Percentiles rank a stretch among this genome's conserved stretches.
These are phyloP conservation scores for Bassia scoparia DNA, from an alignment of 148 eudicot genomes.

Conservation along the genomic window DNA sequence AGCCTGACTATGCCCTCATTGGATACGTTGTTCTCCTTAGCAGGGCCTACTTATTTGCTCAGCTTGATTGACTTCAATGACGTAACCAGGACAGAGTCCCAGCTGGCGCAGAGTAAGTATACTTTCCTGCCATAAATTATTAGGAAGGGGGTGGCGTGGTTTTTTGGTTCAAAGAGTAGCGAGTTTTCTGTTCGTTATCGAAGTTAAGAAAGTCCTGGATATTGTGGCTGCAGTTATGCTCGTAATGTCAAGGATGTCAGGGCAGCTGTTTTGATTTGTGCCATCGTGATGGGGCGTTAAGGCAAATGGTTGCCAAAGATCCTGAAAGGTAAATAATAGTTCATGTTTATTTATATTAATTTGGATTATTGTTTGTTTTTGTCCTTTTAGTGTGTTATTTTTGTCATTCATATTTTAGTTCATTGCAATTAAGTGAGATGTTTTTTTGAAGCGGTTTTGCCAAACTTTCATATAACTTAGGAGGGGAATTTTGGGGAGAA, in stretches of 20 bases:
- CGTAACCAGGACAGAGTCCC: constrained; percentile 71
- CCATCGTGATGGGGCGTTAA: constrained; percentile 96
- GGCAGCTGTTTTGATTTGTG: constrained; percentile 97
- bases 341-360: background rate
- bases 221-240: constrained; percentile 61
- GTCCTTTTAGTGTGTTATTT: too few relatives aligned
- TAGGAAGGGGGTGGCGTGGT: background rate
- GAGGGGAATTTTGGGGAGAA: too few relatives aligned
- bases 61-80: constrained; percentile 93
- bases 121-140: background rate
- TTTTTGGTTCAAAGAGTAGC: background rate
- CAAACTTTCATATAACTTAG: too few relatives aligned
- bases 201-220: background rate
- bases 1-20: constrained; percentile 95
- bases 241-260: constrained; percentile 89
- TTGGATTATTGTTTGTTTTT: background rate
- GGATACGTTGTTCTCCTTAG: constrained; percentile 94
- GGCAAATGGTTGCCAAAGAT: constrained; percentile 93
- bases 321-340: constrained; percentile 89
- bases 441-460: too few relatives aligned
- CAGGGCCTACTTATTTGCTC: constrained; percentile 98
- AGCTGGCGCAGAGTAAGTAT: constrained; percentile 70
- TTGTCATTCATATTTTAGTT: too few relatives aligned
- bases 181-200: background rate
- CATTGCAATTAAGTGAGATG: too few relatives aligned